Percentiles rank a stretch among this genome's conserved stretches.
phyloP scores from a whole-genome alignment of 148 eudicot genomes.

The Chenopodium berlandieri region DNA sequence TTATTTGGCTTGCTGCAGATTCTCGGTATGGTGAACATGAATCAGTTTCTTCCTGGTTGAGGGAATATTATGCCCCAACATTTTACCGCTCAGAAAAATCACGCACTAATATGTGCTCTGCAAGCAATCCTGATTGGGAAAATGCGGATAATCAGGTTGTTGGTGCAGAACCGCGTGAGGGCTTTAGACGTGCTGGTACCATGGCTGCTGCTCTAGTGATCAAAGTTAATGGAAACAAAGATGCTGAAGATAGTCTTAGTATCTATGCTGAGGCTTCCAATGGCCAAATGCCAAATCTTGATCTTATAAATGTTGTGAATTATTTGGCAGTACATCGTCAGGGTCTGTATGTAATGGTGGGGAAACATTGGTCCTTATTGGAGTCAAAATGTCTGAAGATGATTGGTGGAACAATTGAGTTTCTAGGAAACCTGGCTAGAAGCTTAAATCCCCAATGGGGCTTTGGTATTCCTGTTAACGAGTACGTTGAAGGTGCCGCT shows the following conservation, averaged over 20 bases:
- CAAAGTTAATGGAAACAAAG: constrained; percentile 55
- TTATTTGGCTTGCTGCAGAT: constrained; percentile 98
- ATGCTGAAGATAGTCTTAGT: constrained; percentile 53
- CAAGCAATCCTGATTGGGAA: constrained; percentile 22
- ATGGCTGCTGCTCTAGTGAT: constrained; percentile 96
- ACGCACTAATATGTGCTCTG: constrained; percentile 39
- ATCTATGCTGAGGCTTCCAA: constrained; percentile 95
- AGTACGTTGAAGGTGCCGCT: constrained; percentile 83
- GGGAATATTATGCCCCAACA: constrained; percentile 71
- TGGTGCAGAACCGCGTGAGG: constrained; percentile 34
- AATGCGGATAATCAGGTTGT: constrained; percentile 18
- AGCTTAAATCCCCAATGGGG: constrained; percentile 74
- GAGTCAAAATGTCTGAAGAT: constrained; percentile 57
- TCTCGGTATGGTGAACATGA: constrained; percentile 82
- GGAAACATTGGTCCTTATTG: constrained; percentile 56
- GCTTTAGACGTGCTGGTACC: constrained; percentile 90
- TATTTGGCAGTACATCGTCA: constrained; percentile 90
- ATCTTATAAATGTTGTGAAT: constrained; percentile 86
- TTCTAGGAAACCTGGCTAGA: constrained; percentile 60
- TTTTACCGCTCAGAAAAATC: constrained; percentile 38
- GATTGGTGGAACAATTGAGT: constrained; percentile 58
- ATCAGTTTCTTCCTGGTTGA: constrained; percentile 80
- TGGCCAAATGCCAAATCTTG: constrained; percentile 99
- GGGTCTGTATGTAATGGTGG: constrained; percentile 72
- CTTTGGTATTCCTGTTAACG: constrained; percentile 74